Base-by-base conservation (phyloP, 208 protist species). In the Leishmania mexicana region DNA sequence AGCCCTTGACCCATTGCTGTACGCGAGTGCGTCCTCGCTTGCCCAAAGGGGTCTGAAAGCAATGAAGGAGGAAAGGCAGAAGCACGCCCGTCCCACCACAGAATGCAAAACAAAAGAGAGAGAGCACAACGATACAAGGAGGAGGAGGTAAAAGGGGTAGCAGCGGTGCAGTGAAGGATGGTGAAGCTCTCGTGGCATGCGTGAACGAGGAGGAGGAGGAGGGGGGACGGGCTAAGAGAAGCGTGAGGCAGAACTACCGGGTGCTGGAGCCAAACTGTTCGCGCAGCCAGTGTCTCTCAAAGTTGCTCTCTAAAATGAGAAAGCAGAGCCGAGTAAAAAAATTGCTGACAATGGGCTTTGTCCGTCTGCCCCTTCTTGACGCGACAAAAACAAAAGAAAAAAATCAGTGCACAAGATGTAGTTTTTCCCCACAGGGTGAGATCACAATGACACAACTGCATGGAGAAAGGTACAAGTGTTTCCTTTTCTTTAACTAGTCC, bases 1-100 rank as follows among this genome's bases (percentile, higher is more conserved):
- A 98, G 82, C 15, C 94, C 93, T 80, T 98, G 94, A 21, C 95
- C 95, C 95, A 98, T 98, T 58, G 42, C 38, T 28, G 19, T 19
- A 60, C 64, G 75, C 73, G 51, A 47, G 51, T 19, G 35, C 73
- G 73, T 13, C 51, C 51, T 62, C 45, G 24, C 47, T 40, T 42
- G 53, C 47, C 40, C 40, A 51, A 74, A 47, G 47, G 70, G 70
- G 70, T 53, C 70, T 31, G 28, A 53, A 28, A 54, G 38, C 51
- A 24, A 74, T 15, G 47, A 21, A 28, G 19, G 73, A 24, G 51
- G 7, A 31, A n/a, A 62, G 21, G 35, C 49, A 54, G n/a, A 31
- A 62, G 42, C 70, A 51, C 8, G 28, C 40, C 45, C 28, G 42
- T 54, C 38, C 70, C 70, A 28, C 40, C 24, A 15, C 45, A 45